A percentile compares a stretch with the other conserved stretches of the same genome.
Evolutionary conservation across 2,329 filamentous ascomycete species (phyloP).

Genomic region (Thielaviopsis euricoi): DNA sequence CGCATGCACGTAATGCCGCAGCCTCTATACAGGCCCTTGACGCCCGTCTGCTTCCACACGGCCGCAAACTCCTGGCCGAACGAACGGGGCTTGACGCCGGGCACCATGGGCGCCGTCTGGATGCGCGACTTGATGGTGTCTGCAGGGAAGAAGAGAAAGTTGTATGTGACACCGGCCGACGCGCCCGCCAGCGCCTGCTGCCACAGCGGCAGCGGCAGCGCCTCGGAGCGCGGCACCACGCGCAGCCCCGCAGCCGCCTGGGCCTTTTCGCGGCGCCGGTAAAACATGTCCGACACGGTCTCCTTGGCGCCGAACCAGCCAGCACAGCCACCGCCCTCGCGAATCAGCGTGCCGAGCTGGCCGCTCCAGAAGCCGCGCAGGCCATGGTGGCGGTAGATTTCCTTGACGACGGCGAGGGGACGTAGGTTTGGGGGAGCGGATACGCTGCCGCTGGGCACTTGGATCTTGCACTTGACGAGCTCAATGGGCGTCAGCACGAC

Average conservation of each 20-base stretch:
- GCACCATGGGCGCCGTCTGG: conserved; percentile 66
- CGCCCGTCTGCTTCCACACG: conserved; percentile 68
- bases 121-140: conserved; percentile 96
- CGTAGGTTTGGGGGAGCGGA: conserved; percentile 29
- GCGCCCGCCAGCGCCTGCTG: conserved; percentile 82
- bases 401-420: conserved; percentile 54
- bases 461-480: conserved; percentile 96
- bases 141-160: conserved; percentile 92
- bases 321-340: conserved; percentile 82
- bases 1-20: conserved; percentile 85
- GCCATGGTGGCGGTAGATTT: conserved; percentile 71
- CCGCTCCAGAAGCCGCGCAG: conserved; percentile 85
- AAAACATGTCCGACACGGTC: conserved; percentile 56
- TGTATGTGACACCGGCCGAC: conserved; percentile 81
- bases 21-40: conserved; percentile 78
- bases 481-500: conserved; percentile 88
- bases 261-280: conserved; percentile 33
- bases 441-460: conserved; percentile 39
- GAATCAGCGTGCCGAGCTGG: conserved; percentile 80
- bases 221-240: conserved; percentile 39
- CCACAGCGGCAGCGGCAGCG: conserved; percentile 61
- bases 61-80: conserved; percentile 57
- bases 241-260: conserved; percentile 26
- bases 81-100: conserved; percentile 36
- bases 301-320: conserved; percentile 94